Percentiles rank a stretch among this genome's conserved stretches.
phyloP scores from a whole-genome alignment of 768 basidiomycete genomes.

The Mycena vitilis region DNA sequence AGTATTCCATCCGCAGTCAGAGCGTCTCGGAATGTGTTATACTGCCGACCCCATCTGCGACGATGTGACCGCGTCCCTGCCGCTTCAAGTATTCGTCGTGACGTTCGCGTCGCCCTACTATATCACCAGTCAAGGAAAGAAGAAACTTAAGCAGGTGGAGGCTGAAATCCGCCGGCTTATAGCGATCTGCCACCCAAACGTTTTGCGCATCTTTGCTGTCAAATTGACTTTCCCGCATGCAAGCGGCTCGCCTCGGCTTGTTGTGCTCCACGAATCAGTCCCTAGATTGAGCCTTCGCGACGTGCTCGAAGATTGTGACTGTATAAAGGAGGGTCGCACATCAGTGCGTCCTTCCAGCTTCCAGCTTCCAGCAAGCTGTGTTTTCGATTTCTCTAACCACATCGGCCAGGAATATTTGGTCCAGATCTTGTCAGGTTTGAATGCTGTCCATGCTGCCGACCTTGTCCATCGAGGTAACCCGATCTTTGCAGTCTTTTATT shows the following conservation, averaged over 20 bases:
- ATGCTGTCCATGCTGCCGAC: conserved; percentile 71
- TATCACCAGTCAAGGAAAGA: conserved; percentile 69
- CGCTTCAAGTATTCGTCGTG: conserved; percentile 76
- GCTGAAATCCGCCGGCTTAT: conserved; percentile 72
- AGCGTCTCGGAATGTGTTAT: conserved; percentile 74
- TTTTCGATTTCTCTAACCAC: background rate
- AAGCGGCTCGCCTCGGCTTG: conserved; percentile 62
- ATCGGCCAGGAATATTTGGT: conserved; percentile 74
- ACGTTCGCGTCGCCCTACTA: conserved; percentile 80
- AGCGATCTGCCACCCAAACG: conserved; percentile 69
- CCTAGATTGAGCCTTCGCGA: conserved; percentile 76
- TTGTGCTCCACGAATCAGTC: conserved; percentile 78
- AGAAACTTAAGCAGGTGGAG: conserved; percentile 77
- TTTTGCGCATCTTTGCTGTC: conserved; percentile 75
- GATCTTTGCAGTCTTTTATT: background rate
- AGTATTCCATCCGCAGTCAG: conserved; percentile 79
- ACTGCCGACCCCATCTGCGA: conserved; percentile 83
- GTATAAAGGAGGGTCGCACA: conserved; percentile 78
- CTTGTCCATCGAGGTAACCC: conserved; percentile 76
- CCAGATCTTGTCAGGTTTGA: conserved; percentile 78
- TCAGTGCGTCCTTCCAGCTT: conserved; percentile 55
- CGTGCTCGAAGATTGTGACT: conserved; percentile 80
- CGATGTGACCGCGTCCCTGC: conserved; percentile 62
- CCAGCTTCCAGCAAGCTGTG: background rate
- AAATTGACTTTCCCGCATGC: conserved; percentile 67